A percentile compares a stretch with the other conserved stretches of the same genome.
Evolutionary conservation across 805 yeast species (phyloP).

Genomic region (Zygotorulaspora danielsina): DNA sequence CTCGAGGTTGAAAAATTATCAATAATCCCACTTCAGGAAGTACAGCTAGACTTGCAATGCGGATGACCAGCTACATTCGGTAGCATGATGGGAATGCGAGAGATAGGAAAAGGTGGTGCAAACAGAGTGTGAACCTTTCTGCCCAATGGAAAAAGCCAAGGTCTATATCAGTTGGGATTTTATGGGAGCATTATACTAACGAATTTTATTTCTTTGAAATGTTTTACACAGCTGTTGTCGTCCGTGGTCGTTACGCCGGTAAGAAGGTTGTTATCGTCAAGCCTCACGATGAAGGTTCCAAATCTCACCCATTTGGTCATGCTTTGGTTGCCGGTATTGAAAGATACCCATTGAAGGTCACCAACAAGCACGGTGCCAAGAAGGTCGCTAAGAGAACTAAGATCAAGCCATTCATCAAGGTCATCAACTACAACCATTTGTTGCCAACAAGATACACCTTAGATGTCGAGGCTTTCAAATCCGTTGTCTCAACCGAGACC

Average conservation of each 20-base stretch:
- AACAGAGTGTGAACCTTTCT: too few species aligned
- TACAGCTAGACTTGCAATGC: too few species aligned
- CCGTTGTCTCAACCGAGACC: constrained; percentile 87
- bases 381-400: constrained; percentile 94
- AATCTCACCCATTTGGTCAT: constrained; percentile 97
- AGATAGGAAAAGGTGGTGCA: too few species aligned
- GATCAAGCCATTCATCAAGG: constrained; percentile 99
- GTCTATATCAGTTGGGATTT: not conserved
- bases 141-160: not conserved
- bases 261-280: constrained; percentile 98
- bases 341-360: constrained; percentile 95
- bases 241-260: constrained; percentile 99
- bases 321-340: constrained; percentile 99
- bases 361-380: constrained; percentile 93
- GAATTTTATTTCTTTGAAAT: constrained; percentile 7
- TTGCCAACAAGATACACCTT: constrained; percentile 99
- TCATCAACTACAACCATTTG: constrained; percentile 98
- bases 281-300: constrained; percentile 98
- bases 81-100: too few species aligned
- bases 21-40: too few species aligned
- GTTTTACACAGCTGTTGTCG: constrained; percentile 75
- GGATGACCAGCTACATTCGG: too few species aligned
- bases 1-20: too few species aligned
- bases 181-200: constrained; percentile 24
- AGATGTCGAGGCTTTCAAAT: constrained; percentile 93